phyloP scores from a whole-genome alignment of 2,329 filamentous ascomycete species.

The Fusarium tuaranense region DNA sequence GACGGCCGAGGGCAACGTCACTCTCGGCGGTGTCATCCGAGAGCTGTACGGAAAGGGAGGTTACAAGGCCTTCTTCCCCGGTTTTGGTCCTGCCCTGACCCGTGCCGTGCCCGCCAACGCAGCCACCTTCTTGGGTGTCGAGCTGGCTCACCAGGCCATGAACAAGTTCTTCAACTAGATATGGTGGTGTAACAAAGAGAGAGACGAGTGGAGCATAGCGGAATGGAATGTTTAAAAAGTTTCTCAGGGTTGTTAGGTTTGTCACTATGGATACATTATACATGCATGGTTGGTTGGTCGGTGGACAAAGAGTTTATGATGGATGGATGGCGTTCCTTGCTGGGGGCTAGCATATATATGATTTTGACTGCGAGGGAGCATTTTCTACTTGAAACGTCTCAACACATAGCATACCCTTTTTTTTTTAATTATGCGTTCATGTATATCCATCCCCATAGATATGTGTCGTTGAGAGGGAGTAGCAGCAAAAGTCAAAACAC shows the following conservation, averaged over 20 bases:
- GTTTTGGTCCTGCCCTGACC: conserved; percentile 91
- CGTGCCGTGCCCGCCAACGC: conserved; percentile 96
- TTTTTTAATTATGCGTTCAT: conserved; percentile 6
- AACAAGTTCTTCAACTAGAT: conserved; percentile 71
- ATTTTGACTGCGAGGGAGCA: conserved; percentile 1
- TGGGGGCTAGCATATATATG: conserved; percentile 26
- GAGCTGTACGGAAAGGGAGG: conserved; percentile 88
- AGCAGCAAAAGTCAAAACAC: neutral
- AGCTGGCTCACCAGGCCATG: conserved; percentile 87
- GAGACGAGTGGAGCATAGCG: neutral
- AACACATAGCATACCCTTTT: conserved; percentile 19
- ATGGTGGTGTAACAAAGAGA: neutral
- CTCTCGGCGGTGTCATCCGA: conserved; percentile 81
- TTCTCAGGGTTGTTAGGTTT: conserved; percentile 18
- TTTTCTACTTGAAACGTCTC: neutral
- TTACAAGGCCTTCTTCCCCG: conserved; percentile 94
- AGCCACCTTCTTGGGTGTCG: conserved; percentile 90
- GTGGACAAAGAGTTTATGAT: conserved; percentile 5
- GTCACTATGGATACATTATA: neutral
- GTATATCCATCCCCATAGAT: conserved; percentile 30
- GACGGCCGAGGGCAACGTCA: conserved; percentile 87
- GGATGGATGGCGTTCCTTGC: conserved; percentile 26
- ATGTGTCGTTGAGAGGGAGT: neutral
- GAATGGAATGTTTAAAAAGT: conserved; percentile 24
- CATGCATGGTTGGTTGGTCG: conserved; percentile 1